A percentile compares a stretch with the other conserved stretches of the same genome.
Conservation (phyloP, 2,329 filamentous ascomycete genomes). For the Exophiala spinifera region DNA sequence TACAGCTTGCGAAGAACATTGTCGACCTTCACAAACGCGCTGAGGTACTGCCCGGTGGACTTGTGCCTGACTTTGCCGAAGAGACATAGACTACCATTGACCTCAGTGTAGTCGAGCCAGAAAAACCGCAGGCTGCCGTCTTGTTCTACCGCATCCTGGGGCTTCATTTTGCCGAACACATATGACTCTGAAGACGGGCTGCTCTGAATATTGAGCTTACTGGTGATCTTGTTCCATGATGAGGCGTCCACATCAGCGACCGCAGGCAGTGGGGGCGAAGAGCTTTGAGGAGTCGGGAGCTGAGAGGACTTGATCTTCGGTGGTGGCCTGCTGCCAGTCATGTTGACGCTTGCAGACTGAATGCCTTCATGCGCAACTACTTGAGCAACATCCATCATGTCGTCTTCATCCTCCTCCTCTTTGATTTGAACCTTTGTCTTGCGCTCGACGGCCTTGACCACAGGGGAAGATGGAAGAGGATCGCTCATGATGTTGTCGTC, state of each 20-base stretch:
- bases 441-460: slow-evolving; percentile 72
- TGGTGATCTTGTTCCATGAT: slow-evolving; percentile 83
- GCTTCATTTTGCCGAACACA: slow-evolving; percentile 74
- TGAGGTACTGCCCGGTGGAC: slow-evolving; percentile 72
- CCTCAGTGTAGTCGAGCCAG: slow-evolving; percentile 93
- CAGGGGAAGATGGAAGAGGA: slow-evolving; percentile 79
- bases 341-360: slow-evolving; percentile 65
- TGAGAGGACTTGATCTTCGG: slow-evolving; percentile 70
- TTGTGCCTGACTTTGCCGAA: slow-evolving; percentile 97
- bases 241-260: slow-evolving; percentile 69
- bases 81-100: slow-evolving; percentile 85
- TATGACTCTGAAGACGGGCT: slow-evolving; percentile 64
- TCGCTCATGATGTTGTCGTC: slow-evolving; percentile 86
- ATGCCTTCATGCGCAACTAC: slow-evolving; percentile 64
- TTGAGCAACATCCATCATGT: slow-evolving; percentile 82
- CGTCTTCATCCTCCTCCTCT: slow-evolving; percentile 70
- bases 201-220: slow-evolving; percentile 74
- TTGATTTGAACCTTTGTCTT: slow-evolving; percentile 58
- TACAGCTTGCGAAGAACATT: slow-evolving; percentile 90
- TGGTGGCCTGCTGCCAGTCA: slow-evolving; percentile 73
- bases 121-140: slow-evolving; percentile 92
- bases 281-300: slow-evolving; percentile 69
- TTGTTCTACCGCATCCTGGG: slow-evolving; percentile 83
- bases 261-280: slow-evolving; percentile 63
- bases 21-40: slow-evolving; percentile 94